These are phyloP conservation scores for Penicillium pulvis DNA, from an alignment of 495 filamentous ascomycete genomes.

Conservation along the genomic window DNA sequence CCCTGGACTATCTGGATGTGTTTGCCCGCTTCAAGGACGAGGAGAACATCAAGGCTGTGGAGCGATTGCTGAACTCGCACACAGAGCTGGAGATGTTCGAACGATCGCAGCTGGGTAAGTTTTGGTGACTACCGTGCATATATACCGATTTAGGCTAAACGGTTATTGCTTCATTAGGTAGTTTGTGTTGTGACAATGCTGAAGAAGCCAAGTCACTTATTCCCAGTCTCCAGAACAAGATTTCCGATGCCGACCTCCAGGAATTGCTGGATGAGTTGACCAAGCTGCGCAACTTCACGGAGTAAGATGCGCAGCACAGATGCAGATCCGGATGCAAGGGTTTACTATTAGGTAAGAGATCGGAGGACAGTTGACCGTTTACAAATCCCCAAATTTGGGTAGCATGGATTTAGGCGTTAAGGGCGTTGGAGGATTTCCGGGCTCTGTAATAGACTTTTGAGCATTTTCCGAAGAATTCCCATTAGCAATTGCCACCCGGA, in stretches of 20 bases:
- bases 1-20: slow-evolving; percentile 84
- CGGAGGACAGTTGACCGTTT: slow-evolving; percentile 7
- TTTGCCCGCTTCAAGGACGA: slow-evolving; percentile 95
- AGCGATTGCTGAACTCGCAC: slow-evolving; percentile 73
- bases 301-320: slow-evolving; percentile 29
- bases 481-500: slow-evolving; percentile 2
- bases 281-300: slow-evolving; percentile 65
- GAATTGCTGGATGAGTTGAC: slow-evolving; percentile 87
- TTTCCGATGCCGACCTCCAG: slow-evolving; percentile 81
- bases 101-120: slow-evolving; percentile 83
- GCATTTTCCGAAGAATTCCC: slow-evolving; percentile 5
- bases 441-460: slow-evolving; percentile 2
- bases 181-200: slow-evolving; percentile 84
- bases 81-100: slow-evolving; percentile 88
- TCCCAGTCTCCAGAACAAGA: slow-evolving; percentile 85
- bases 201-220: slow-evolving; percentile 98
- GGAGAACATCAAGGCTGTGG: slow-evolving; percentile 90
- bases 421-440: slow-evolving; percentile 20
- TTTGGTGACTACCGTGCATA: background rate
- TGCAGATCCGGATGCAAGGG: background rate
- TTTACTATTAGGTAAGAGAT: slow-evolving; percentile 8
- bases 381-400: slow-evolving; percentile 1
- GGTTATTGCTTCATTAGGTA: slow-evolving; percentile 53
- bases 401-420: slow-evolving; percentile 13
- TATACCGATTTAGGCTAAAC: background rate